These are phyloP conservation scores for Kipferlia bialata DNA, from an alignment of 78 protist genomes.

Conservation along the genomic window DNA sequence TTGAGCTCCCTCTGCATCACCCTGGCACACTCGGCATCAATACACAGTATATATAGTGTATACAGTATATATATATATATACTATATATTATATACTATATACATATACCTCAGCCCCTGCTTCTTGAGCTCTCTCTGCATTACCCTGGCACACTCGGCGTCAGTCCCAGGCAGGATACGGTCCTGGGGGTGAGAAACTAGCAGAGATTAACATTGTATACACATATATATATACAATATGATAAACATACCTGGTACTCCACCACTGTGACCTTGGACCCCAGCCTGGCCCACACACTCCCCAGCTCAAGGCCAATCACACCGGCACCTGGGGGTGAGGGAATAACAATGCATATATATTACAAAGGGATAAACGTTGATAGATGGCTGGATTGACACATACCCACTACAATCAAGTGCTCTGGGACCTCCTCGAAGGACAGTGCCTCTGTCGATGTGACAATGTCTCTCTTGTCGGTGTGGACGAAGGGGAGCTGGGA, in stretches of 20 bases:
- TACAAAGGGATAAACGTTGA: no score
- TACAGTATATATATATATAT: no score
- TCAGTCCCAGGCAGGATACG: slow-evolving; percentile 62
- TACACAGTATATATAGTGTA: no score
- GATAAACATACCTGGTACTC: no score
- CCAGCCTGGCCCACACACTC: slow-evolving; percentile 91
- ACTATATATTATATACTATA: no score
- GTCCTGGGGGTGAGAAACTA: no score
- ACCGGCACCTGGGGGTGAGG: no score
- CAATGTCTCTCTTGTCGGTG: slow-evolving; percentile 69
- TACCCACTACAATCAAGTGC: slow-evolving; percentile 47
- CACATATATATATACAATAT: no score
- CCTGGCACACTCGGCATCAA: no score
- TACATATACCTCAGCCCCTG: slow-evolving; percentile 70
- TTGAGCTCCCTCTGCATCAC: no score
- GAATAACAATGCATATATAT: slow-evolving; percentile 71
- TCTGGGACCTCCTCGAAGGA: slow-evolving; percentile 71
- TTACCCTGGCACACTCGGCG: slow-evolving; percentile 2
- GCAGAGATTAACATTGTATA: no score
- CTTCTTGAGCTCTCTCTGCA: slow-evolving; percentile 57
- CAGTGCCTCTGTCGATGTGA: slow-evolving; percentile 90
- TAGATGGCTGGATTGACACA: no score
- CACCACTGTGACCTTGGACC: slow-evolving; percentile 91
- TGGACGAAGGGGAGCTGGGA: not conserved
- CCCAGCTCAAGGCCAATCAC: slow-evolving; percentile 97